phyloP scores from a whole-genome alignment of 352 stramenopile species.

The Globisporangium alternatum region DNA sequence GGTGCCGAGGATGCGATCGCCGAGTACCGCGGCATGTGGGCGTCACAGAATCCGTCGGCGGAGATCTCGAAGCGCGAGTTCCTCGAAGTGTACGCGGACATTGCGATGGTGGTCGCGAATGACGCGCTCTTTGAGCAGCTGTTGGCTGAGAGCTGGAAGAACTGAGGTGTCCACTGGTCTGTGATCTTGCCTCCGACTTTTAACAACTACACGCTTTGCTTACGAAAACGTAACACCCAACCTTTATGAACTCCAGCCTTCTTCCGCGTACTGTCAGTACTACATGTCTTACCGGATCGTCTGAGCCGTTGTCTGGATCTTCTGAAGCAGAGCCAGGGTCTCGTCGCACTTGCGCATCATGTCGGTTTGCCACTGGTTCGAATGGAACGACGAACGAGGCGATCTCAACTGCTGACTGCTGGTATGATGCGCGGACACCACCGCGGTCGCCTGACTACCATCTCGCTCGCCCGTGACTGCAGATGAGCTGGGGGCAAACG shows the following conservation, averaged over 20 bases:
- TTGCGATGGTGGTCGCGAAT: slow-evolving; percentile 53
- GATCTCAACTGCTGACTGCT: not conserved
- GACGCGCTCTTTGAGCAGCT: slow-evolving; percentile 68
- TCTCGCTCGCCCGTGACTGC: not conserved
- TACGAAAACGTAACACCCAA: not conserved
- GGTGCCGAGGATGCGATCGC: slow-evolving; percentile 26
- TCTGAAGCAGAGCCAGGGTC: slow-evolving; percentile 38
- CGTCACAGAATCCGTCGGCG: slow-evolving; percentile 7
- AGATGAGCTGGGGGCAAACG: not conserved
- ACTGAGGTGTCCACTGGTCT: not conserved
- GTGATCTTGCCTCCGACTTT: not conserved
- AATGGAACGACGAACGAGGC: slow-evolving; percentile 2
- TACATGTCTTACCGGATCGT: not conserved
- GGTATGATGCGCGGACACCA: not conserved
- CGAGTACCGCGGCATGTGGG: slow-evolving; percentile 54
- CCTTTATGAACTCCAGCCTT: not conserved
- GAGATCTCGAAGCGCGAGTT: slow-evolving; percentile 58
- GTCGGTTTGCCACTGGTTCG: slow-evolving; percentile 27
- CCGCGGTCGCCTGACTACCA: not conserved
- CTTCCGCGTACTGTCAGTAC: not conserved
- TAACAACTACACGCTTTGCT: not conserved
- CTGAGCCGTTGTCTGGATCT: slow-evolving; percentile 30
- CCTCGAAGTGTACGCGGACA: slow-evolving; percentile 68
- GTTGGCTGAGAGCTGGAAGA: slow-evolving; percentile 68
- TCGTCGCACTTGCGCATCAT: slow-evolving; percentile 47